Percentiles rank a stretch among this genome's conserved stretches.
These are phyloP conservation scores for Aspergillus ochraceoroseus DNA, from an alignment of 2,329 filamentous ascomycete species.

Conservation along the genomic window DNA sequence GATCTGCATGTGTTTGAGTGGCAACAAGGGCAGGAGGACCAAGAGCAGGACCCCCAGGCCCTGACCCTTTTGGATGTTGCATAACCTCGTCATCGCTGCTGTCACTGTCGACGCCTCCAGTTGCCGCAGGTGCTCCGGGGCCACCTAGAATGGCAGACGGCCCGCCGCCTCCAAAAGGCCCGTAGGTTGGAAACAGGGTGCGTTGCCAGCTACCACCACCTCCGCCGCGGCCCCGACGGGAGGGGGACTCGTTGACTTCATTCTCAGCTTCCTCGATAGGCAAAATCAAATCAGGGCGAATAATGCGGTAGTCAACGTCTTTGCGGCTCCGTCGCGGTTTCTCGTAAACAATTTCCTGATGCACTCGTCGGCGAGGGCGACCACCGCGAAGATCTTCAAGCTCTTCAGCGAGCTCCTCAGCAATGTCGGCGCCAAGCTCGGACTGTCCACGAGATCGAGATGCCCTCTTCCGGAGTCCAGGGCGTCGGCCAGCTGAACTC, in stretches of 20 bases:
- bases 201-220: constrained; percentile 63
- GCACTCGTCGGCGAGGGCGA: constrained; percentile 38
- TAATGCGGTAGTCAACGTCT: constrained; percentile 79
- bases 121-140: constrained; percentile 62
- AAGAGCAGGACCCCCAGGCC: constrained; percentile 46
- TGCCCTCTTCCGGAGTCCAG: constrained; percentile 48
- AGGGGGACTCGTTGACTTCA: constrained; percentile 62
- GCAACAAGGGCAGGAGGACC: constrained; percentile 52
- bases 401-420: constrained; percentile 56
- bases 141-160: constrained; percentile 67
- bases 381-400: constrained; percentile 50
- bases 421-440: constrained; percentile 48
- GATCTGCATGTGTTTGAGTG: constrained; percentile 54
- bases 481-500: constrained; percentile 48
- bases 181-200: constrained; percentile 80
- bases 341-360: constrained; percentile 37
- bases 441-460: constrained; percentile 44
- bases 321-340: constrained; percentile 55
- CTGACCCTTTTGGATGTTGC: constrained; percentile 50
- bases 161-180: constrained; percentile 83
- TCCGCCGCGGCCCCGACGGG: constrained; percentile 62
- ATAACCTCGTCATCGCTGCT: constrained; percentile 90
- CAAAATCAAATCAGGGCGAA: constrained; percentile 65
- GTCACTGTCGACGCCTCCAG: constrained; percentile 81
- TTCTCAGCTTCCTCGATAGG: constrained; percentile 72